Percentiles rank a stretch among this genome's conserved stretches.
Conservation (phyloP, 345 rosid genomes). For the Eucalyptus globulus region DNA sequence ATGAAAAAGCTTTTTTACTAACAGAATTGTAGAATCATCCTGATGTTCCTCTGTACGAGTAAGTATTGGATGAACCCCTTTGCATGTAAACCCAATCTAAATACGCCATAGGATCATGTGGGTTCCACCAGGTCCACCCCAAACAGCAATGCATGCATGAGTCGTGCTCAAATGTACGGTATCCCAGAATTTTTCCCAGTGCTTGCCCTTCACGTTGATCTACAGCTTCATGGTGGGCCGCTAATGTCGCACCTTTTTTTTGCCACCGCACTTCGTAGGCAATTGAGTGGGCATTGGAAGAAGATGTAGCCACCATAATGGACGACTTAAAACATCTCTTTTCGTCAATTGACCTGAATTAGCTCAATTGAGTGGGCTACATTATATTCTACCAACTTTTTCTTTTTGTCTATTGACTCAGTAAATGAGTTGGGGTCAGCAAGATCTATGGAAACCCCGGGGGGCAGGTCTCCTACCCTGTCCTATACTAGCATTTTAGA, state of each 20-base stretch:
- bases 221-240: neutral
- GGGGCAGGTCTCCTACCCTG: neutral
- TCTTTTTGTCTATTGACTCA: neutral
- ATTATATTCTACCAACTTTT: neutral
- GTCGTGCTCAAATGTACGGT: neutral
- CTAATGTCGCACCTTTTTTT: neutral
- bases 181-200: neutral
- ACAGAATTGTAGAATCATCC: neutral
- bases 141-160: neutral
- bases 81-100: neutral
- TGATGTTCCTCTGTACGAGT: neutral
- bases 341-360: neutral
- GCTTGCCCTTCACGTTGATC: neutral
- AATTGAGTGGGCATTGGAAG: neutral
- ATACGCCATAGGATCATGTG: neutral
- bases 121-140: neutral
- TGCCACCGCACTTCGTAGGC: neutral
- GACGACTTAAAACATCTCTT: neutral
- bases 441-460: neutral
- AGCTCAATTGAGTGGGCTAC: neutral
- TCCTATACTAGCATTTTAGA: neutral
- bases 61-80: neutral
- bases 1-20: neutral
- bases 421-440: neutral
- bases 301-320: neutral